These are phyloP conservation scores for Trypanosoma boissoni DNA, from an alignment of 208 protist genomes.

Conservation along the genomic window DNA sequence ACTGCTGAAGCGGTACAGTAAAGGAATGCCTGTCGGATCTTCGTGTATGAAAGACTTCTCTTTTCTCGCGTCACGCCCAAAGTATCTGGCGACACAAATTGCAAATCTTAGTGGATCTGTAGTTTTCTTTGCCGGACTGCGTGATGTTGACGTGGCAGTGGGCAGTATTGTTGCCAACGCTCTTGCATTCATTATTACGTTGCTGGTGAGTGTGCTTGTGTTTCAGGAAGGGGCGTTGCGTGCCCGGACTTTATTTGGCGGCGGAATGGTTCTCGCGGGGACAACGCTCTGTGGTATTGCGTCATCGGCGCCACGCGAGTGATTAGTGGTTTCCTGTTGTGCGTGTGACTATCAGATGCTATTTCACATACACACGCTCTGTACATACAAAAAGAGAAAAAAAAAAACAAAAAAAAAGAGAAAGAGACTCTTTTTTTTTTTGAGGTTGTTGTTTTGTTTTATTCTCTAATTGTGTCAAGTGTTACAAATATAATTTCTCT, in stretches of 20 bases:
- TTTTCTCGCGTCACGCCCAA: constrained; percentile 61
- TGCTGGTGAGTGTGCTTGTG: constrained; percentile 66
- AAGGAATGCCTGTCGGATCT: constrained; percentile 48
- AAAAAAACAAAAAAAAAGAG: constrained; percentile 1
- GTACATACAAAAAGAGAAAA: not conserved
- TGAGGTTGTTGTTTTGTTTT: not conserved
- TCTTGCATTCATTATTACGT: constrained; percentile 80
- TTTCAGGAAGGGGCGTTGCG: constrained; percentile 56
- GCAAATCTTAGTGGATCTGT: constrained; percentile 72
- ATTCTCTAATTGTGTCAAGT: not conserved
- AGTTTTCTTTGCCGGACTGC: constrained; percentile 72
- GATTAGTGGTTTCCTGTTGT: too few relatives aligned
- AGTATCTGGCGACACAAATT: constrained; percentile 67
- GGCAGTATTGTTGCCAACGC: constrained; percentile 83
- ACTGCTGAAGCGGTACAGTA: constrained; percentile 75
- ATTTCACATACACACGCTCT: too few relatives aligned
- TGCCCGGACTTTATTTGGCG: constrained; percentile 41
- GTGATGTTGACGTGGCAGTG: constrained; percentile 73
- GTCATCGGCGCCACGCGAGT: too few relatives aligned
- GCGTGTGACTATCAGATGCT: too few relatives aligned
- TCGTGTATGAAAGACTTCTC: constrained; percentile 55
- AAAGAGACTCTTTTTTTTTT: not conserved
- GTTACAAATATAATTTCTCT: too few relatives aligned
- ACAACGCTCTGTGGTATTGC: constrained; percentile 71
- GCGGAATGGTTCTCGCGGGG: constrained; percentile 60